These are phyloP conservation scores for Sporothrix globosa DNA, from an alignment of 2,329 filamentous ascomycete genomes.

Conservation along the genomic window DNA sequence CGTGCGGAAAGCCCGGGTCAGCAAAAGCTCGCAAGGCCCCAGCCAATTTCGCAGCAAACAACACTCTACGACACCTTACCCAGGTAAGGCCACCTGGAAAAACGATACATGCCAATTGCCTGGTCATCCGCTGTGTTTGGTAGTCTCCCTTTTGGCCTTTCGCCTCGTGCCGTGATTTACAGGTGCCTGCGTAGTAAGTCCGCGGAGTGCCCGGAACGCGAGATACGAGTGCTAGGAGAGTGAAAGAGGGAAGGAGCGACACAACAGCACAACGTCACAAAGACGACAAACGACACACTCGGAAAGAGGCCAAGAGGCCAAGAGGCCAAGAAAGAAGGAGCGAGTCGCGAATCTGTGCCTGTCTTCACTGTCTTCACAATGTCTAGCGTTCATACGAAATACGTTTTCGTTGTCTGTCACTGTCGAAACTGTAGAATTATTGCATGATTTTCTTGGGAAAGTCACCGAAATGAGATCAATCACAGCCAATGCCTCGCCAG, in stretches of 20 bases:
- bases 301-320: not conserved
- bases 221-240: not conserved
- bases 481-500: not conserved
- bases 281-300: not conserved
- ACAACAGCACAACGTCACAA: not conserved
- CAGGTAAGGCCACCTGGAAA: too few species aligned
- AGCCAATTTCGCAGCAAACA: slow-evolving; percentile 11
- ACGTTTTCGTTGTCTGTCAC: not conserved
- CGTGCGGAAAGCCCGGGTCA: slow-evolving; percentile 23
- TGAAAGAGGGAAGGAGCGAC: slow-evolving; percentile 18
- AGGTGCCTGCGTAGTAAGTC: not conserved
- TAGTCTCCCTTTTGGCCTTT: not conserved
- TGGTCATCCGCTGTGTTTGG: not conserved
- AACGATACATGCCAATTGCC: not conserved
- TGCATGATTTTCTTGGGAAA: not conserved
- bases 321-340: not conserved
- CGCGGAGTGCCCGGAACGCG: slow-evolving; percentile 25
- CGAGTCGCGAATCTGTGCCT: not conserved
- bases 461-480: slow-evolving; percentile 17
- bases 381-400: too few species aligned
- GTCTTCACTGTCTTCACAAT: not conserved
- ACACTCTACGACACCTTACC: not conserved
- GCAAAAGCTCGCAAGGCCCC: slow-evolving; percentile 3
- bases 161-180: not conserved
- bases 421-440: not conserved